Percentiles rank a stretch among this genome's conserved stretches.
These are phyloP conservation scores for Irpex lacteus DNA, from an alignment of 1,284 basidiomycete species.

Conservation along the genomic window DNA sequence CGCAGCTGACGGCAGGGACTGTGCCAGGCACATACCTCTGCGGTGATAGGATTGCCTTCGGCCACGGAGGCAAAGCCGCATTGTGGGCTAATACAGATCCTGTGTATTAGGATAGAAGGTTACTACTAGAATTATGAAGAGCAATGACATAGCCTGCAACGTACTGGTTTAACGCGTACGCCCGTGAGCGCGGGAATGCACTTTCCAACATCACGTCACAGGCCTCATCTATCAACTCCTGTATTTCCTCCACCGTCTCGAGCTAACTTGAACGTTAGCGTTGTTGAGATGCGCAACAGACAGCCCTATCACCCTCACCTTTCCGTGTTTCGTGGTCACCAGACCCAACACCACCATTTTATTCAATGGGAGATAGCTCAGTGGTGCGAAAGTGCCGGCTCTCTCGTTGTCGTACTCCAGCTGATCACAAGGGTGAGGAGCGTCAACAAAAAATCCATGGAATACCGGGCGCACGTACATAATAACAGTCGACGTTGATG, in stretches of 20 bases:
- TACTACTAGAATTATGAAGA: not conserved
- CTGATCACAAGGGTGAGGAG: slow-evolving; percentile 28
- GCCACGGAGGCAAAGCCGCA: slow-evolving; percentile 73
- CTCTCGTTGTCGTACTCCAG: slow-evolving; percentile 78
- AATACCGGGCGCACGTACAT: slow-evolving; percentile 37
- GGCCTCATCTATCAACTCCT: slow-evolving; percentile 60
- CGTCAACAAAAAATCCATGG: slow-evolving; percentile 6
- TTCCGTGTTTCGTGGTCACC: slow-evolving; percentile 67
- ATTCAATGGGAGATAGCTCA: slow-evolving; percentile 60
- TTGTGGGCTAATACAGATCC: slow-evolving; percentile 67
- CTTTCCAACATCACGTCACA: slow-evolving; percentile 55
- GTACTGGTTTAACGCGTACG: slow-evolving; percentile 57
- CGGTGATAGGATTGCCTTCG: slow-evolving; percentile 61
- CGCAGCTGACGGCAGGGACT: not conserved
- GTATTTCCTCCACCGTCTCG: slow-evolving; percentile 57
- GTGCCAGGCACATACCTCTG: slow-evolving; percentile 39
- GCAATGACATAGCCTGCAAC: slow-evolving; percentile 19
- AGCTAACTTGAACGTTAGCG: slow-evolving; percentile 34
- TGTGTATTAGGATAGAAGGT: slow-evolving; percentile 21
- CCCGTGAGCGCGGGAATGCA: slow-evolving; percentile 45
- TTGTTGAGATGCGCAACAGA: not conserved
- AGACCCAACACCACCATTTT: slow-evolving; percentile 76
- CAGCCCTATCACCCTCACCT: slow-evolving; percentile 31
- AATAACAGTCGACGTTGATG: slow-evolving; percentile 72
- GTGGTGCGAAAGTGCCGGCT: slow-evolving; percentile 65